Evolutionary conservation across 345 rosid genomes (phyloP).

Genomic region (Arabis hirsuta): DNA sequence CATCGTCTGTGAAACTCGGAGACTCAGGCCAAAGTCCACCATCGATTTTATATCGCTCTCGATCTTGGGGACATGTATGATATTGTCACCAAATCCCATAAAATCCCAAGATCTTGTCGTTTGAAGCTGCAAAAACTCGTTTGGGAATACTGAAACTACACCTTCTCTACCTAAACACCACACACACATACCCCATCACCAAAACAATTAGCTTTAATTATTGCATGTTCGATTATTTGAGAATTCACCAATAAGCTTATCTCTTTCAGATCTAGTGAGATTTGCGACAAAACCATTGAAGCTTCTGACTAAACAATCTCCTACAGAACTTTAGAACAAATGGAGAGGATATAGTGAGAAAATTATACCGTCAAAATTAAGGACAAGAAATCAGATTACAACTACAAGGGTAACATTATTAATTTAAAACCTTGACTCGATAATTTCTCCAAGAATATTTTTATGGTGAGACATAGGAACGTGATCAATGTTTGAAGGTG

Average conservation of each 20-base stretch:
- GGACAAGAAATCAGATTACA: too few species aligned
- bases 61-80: not conserved
- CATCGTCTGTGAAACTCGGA: conserved; percentile 46
- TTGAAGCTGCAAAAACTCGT: conserved; percentile 30
- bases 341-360: too few species aligned
- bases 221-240: not conserved
- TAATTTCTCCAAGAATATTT: conserved; percentile 3
- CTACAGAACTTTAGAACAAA: conserved; percentile 21
- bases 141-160: conserved; percentile 52
- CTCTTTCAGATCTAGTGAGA: conserved; percentile 35
- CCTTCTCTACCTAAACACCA: conserved; percentile 37
- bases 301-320: conserved; percentile 31
- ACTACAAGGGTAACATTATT: not conserved
- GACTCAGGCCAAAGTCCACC: conserved; percentile 55
- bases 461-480: conserved; percentile 15
- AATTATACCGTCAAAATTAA: too few species aligned
- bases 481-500: conserved; percentile 3
- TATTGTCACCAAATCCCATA: conserved; percentile 44
- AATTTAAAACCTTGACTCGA: not conserved
- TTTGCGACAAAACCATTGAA: conserved; percentile 39
- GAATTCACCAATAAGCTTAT: conserved; percentile 44
- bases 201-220: not conserved
- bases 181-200: not conserved
- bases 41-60: conserved; percentile 44
- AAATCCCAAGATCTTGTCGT: conserved; percentile 63